These are phyloP conservation scores for Zostera marina DNA, from an alignment of 116 monocot genomes.

Conservation along the genomic window DNA sequence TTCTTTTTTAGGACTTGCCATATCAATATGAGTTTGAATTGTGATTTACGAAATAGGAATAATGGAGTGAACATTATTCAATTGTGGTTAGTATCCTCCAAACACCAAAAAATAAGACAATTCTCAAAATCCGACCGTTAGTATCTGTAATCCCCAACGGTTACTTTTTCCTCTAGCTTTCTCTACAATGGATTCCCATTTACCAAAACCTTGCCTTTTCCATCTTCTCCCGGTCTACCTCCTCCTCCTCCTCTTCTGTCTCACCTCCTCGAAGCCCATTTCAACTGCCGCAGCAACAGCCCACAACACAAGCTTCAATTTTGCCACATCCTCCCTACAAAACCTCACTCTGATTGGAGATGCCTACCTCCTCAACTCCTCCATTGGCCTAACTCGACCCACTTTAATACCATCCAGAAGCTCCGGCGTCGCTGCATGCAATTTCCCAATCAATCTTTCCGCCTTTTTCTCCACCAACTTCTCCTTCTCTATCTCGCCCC, in stretches of 20 bases:
- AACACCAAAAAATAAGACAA: no score
- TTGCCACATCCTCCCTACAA: conserved; percentile 38
- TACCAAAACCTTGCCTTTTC: conserved; percentile 4
- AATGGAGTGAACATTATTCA: no score
- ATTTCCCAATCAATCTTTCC: conserved; percentile 27
- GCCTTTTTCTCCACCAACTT: conserved; percentile 67
- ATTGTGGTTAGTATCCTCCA: no score
- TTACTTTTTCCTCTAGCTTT: neutral
- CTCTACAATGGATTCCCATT: conserved; percentile 1
- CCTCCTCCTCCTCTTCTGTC: no score
- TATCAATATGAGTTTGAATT: no score
- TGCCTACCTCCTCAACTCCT: conserved; percentile 41
- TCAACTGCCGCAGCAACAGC: conserved; percentile 11
- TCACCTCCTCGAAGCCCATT: conserved; percentile 2
- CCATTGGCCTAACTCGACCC: conserved; percentile 47
- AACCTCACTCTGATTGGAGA: conserved; percentile 82
- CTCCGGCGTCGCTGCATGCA: conserved; percentile 34
- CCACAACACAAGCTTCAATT: conserved; percentile 23
- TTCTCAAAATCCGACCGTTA: no score
- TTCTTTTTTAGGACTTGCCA: no score
- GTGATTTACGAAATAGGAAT: no score
- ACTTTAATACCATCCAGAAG: conserved; percentile 37
- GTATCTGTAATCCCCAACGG: neutral
- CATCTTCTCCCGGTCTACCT: conserved; percentile 3
- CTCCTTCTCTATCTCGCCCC: conserved; percentile 55